Base-by-base conservation (phyloP, 2,329 filamentous ascomycete species). In the Verticillium tricorpus region DNA sequence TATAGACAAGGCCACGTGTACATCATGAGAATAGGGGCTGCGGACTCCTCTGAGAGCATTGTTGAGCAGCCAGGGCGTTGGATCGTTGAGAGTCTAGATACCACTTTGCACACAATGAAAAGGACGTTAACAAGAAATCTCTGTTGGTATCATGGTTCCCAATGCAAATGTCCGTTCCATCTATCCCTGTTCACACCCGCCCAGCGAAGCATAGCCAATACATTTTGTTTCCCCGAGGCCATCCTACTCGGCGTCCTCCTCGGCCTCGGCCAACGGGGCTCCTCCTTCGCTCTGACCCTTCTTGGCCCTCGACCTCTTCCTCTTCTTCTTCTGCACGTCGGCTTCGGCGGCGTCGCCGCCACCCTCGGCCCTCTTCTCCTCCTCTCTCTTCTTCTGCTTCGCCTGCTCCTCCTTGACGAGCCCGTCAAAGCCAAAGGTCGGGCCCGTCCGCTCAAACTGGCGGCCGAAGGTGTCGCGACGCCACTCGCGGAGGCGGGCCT, bases 401-500 rank as follows among this genome's bases (percentile, higher is more conserved):
- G 67, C 61, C 39, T 60, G 56, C 60, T 62, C 56, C 63, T 67
- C 59, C 45, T 52, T 52, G n/a, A 52, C 45, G 57, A 61, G 56
- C 8, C 35, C 65, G 15, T 50, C 39, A 11, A 28, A 58, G n/a
- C 54, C 56, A 4, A 63, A 68, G 15, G 62, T 67, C 25, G 85
- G 84, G 0, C 84, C 85, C 4, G 80, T 80, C 60, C 77, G 73
- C 76, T 85, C 84, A 65, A 73, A 87, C 69, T 85, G 85, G 56
- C 73, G 74, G 19, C 86, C 87, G 71, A 89, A 89, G 17, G 82
- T 83, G 60, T 88, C 86, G 63, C 82, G 79, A 58, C 87, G 86
- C 95, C 95, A 99, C 77, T 97, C 86, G 71, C 93, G 82, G 64
- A 99, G 80, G 22, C 94, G 84, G 8, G 91, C 92, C 80, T 98